Conservation (phyloP, 768 basidiomycete genomes). For the Termitomyces titanicus region DNA sequence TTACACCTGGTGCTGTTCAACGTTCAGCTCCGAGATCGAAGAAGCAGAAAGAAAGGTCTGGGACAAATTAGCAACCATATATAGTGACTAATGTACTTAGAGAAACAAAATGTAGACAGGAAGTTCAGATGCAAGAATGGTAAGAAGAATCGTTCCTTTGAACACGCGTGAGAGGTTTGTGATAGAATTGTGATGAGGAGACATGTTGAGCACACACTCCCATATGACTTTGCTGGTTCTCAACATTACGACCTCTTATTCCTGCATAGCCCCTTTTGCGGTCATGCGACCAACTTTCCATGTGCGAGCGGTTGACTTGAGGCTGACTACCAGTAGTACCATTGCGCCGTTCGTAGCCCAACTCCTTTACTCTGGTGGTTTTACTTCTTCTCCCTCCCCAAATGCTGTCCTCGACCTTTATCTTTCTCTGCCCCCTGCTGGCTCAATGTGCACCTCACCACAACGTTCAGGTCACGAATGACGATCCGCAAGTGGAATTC, state of each 20-base stretch:
- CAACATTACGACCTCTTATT: not conserved
- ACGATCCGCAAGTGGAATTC: conserved; percentile 8
- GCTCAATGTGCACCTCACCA: conserved; percentile 9
- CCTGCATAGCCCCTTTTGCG: not conserved
- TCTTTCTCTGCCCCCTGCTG: conserved; percentile 5
- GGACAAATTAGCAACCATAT: not conserved
- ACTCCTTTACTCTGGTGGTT: conserved; percentile 11
- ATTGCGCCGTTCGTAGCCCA: not conserved
- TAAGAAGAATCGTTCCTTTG: not conserved
- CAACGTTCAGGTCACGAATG: not conserved
- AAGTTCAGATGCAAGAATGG: not conserved
- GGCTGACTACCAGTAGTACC: not conserved
- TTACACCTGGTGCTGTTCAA: not conserved
- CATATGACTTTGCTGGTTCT: conserved; percentile 1
- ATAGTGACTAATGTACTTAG: not conserved
- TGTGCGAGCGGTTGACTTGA: conserved; percentile 5
- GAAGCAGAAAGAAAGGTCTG: not conserved
- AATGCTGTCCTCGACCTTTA: conserved; percentile 8
- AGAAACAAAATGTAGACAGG: not conserved
- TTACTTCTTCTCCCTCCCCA: not conserved
- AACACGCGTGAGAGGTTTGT: not conserved
- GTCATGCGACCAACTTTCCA: conserved; percentile 1
- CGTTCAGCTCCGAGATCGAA: not conserved
- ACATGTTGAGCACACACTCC: too few species aligned
- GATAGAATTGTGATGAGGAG: too few species aligned